These are phyloP conservation scores for Diaporthe sp. DNA, from an alignment of 2,329 filamentous ascomycete genomes.

Conservation along the genomic window DNA sequence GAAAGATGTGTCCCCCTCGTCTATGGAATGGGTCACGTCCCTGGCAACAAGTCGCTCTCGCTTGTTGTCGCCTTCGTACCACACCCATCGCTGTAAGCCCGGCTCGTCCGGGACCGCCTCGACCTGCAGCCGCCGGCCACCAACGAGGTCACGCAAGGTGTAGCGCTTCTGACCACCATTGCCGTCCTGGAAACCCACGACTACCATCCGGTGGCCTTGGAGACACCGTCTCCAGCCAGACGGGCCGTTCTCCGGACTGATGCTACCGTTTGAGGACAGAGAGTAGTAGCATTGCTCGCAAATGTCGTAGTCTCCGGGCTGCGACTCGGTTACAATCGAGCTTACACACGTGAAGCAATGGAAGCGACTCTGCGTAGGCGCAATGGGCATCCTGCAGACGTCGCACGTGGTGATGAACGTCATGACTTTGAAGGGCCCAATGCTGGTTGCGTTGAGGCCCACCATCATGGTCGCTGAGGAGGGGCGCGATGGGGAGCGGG, in stretches of 20 bases:
- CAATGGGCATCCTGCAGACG: constrained; percentile 80
- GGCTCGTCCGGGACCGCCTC: constrained; percentile 56
- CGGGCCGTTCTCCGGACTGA: constrained; percentile 81
- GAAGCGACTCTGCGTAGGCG: constrained; percentile 76
- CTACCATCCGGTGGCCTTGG: constrained; percentile 84
- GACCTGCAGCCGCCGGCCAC: constrained; percentile 77
- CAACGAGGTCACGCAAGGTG: constrained; percentile 80
- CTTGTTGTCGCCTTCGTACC: constrained; percentile 55
- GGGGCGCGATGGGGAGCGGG: constrained; percentile 58
- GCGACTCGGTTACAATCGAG: constrained; percentile 57
- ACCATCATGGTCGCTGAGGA: constrained; percentile 61
- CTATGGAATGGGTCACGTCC: constrained; percentile 62
- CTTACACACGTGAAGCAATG: constrained; percentile 84
- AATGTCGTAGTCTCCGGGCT: constrained; percentile 85
- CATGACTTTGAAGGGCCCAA: constrained; percentile 74
- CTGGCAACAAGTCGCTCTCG: constrained; percentile 62
- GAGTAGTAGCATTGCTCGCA: constrained; percentile 83
- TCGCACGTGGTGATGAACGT: constrained; percentile 84
- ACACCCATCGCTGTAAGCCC: constrained; percentile 64
- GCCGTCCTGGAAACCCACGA: constrained; percentile 79
- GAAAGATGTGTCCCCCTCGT: constrained; percentile 58
- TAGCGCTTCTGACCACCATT: constrained; percentile 76
- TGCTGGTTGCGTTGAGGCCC: constrained; percentile 58
- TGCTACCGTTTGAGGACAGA: constrained; percentile 72
- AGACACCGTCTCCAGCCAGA: constrained; percentile 87